Base-by-base conservation (phyloP, 768 basidiomycete species). In the Collybiopsis confluens region DNA sequence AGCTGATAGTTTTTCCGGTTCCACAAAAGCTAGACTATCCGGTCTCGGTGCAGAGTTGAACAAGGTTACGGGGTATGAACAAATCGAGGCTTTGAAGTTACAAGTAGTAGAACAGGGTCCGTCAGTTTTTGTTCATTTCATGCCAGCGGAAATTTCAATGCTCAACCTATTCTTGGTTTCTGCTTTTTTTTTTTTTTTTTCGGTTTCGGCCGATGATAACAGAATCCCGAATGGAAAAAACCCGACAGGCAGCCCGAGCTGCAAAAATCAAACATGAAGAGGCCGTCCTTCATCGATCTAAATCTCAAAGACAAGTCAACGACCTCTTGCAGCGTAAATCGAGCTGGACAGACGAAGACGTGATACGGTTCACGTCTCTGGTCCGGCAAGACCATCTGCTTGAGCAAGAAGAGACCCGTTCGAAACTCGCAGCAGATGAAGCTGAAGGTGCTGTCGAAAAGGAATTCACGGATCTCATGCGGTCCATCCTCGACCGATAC, bases 291-390 rank as follows among this genome's bases (percentile, higher is more conserved):
- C 75, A 83, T 60, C 87, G 95, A 4, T 86, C 92, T 8, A 77
- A 84, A 41, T 92, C 92, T 3, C 96, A 99, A 66, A 83, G 90
- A n/a, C 89, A 96, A 67, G 92, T 97, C 49, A 98, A 98, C 70
- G 90, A 95, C 65, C 82, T 99, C 2, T 73, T 98, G 15, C 89
- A 93, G 66, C 91, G 97, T 55, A 98, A 98, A 73, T 88, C 88
- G 1, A 74, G 69, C n/a, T 99, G 97, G 97, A 84, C 77, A n/a
- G 91, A 92, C 62, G 64, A 74, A 54, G 97, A 98, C 67, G 91
- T 99, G 41, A 68, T 78, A 35, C 78, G 86, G 21, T 98, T 98
- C 73, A 98, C 97, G 0, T 77, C 81, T 43, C 84, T 99, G 56
- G 91, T 99, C 33, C 84, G 90, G 42, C 79, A 89, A 63, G 97